Evolutionary conservation across 176 grass and related monocot species (phyloP).

Genomic region (Juncus effusus): DNA sequence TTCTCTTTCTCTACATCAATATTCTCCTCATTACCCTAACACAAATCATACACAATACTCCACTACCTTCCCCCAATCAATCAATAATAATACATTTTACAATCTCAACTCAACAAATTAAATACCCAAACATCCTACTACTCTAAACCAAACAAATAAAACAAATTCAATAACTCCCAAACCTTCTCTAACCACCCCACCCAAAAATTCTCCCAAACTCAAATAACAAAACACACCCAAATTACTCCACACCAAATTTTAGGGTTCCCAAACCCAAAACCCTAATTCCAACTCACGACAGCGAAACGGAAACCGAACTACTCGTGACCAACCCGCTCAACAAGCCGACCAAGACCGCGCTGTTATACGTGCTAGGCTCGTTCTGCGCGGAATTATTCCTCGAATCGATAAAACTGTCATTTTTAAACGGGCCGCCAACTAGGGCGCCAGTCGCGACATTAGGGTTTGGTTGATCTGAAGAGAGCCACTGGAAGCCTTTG

Average conservation of each 20-base stretch:
- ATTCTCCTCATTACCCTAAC: too few relatives aligned
- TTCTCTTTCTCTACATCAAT: too few relatives aligned
- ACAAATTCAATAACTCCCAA: too few relatives aligned
- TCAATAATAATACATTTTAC: too few relatives aligned
- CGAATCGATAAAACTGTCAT: slow-evolving; percentile 64
- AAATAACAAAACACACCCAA: background rate
- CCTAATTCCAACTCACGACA: slow-evolving; percentile 41
- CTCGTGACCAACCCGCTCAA: slow-evolving; percentile 73
- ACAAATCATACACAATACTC: too few relatives aligned
- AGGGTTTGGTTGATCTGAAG: slow-evolving; percentile 57
- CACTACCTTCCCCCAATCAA: too few relatives aligned
- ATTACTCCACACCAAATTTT: background rate
- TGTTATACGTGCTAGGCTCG: slow-evolving; percentile 94
- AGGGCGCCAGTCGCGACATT: slow-evolving; percentile 77
- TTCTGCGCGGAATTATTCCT: slow-evolving; percentile 75
- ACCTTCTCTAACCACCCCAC: too few relatives aligned
- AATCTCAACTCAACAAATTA: too few relatives aligned
- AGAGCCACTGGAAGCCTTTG: slow-evolving; percentile 76
- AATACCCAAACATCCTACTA: too few relatives aligned
- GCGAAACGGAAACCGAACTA: slow-evolving; percentile 55
- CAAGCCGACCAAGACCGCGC: slow-evolving; percentile 66
- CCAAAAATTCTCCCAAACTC: background rate
- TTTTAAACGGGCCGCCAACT: slow-evolving; percentile 85
- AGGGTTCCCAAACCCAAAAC: too few relatives aligned
- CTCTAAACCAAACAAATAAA: too few relatives aligned